phyloP scores from a whole-genome alignment of 768 basidiomycete genomes.

The Tricholoma saponaceum region DNA sequence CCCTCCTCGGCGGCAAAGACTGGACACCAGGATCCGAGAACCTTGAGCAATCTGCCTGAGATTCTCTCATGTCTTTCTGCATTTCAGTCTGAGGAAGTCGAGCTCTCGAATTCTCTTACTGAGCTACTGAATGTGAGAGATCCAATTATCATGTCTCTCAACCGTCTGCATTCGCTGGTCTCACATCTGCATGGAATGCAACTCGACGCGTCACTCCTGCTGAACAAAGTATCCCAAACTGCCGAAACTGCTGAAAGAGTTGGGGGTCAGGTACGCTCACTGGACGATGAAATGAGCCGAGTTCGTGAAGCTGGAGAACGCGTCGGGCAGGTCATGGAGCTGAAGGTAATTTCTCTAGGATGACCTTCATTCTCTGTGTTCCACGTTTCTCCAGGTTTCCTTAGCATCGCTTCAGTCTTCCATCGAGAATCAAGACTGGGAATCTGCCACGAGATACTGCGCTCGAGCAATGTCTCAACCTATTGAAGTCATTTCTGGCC shows the following conservation, averaged over 20 bases:
- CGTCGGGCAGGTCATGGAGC: slow-evolving; percentile 90
- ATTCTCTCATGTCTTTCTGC: slow-evolving; percentile 72
- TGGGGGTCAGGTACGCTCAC: slow-evolving; percentile 81
- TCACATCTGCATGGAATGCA: slow-evolving; percentile 63
- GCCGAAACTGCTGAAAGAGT: slow-evolving; percentile 83
- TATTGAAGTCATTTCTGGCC: slow-evolving; percentile 68
- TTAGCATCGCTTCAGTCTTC: slow-evolving; percentile 55
- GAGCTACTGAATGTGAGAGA: slow-evolving; percentile 65
- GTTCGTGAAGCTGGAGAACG: slow-evolving; percentile 89
- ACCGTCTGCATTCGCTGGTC: slow-evolving; percentile 54
- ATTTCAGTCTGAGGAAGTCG: slow-evolving; percentile 73
- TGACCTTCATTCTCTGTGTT: background rate
- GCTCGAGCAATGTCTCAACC: slow-evolving; percentile 87
- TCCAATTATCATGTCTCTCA: slow-evolving; percentile 59
- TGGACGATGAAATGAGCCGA: slow-evolving; percentile 92
- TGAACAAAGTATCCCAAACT: slow-evolving; percentile 60
- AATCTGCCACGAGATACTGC: slow-evolving; percentile 88
- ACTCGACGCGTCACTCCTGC: slow-evolving; percentile 50
- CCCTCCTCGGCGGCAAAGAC: background rate
- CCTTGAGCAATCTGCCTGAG: slow-evolving; percentile 60
- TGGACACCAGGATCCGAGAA: slow-evolving; percentile 27
- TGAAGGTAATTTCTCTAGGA: slow-evolving; percentile 60
- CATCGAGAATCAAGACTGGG: slow-evolving; percentile 90
- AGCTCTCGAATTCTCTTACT: slow-evolving; percentile 70
- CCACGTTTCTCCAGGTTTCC: slow-evolving; percentile 29